Evolutionary conservation across 2,329 filamentous ascomycete genomes (phyloP), one percentile per base, ranked within the genome.

Genomic region (Leptodontidium sp.): DNA sequence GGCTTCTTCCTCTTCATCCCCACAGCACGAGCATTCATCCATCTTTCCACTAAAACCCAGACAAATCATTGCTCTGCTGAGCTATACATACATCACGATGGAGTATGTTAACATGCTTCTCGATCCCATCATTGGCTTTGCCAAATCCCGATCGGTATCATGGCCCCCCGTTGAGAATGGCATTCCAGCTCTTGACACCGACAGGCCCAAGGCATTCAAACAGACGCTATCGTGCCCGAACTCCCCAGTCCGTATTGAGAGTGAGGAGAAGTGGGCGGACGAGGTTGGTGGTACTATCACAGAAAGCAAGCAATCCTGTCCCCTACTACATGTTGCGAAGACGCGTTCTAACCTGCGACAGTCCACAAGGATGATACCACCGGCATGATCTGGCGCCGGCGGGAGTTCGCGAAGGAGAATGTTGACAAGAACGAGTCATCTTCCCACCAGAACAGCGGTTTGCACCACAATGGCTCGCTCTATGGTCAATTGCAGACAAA

Each of bases 201-300:
- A 57, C 2, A 43, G 32, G 9, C 7, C 24, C 14, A 2, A 15
- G 9, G 12, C 2, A 35, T n/a, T 45, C 17, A 32, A 45, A 5
- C 21, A 64, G 26, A 43, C 24, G 3, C 15, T n/a, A 11, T 47
- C 45, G 6, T 53, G 14, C 9, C 49, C 62, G 21, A 32, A 38
- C 32, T 47, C 35, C 3, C n/a, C 50, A 9, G 9, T 57, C 4
- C 12, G 4, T 24, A 24, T 57, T 21, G 50, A 45, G 3, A 35
- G 35, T 7, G 32, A 58, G 50, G 32, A 45, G 5, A 49, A 32
- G 15, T 72, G 71, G 70, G 69, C 72, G 24, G 62, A 67, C 2
- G n/a, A 32, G 26, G 64, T 74, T 53, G 72, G 70, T 21, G 70
- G 72, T 12, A 47, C 53, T 38, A 45, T 65, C 38, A 64, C 49